Base-by-base conservation (phyloP, 2,329 filamentous ascomycete species). In the Ilyonectria mors-panacis region DNA sequence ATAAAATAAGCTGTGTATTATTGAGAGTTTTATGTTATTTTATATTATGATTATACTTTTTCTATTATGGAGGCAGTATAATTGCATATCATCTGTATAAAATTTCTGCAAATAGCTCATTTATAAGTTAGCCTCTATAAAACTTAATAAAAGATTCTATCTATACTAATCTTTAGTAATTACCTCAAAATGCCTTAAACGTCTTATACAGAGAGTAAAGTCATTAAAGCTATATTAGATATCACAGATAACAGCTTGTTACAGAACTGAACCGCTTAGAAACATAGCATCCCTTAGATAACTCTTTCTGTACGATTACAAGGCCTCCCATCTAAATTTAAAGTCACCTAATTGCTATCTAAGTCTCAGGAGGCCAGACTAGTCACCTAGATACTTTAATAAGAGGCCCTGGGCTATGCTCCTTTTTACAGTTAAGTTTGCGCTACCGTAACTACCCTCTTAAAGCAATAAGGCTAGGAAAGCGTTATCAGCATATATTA, bases 321-420 rank as follows among this genome's bases (percentile, higher is more conserved):
- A 37, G 60, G 65, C 23, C 47, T 21, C 15, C 47, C 37, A 21
- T 30, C 21, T 28, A 26, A 67, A n/a, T 63, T 28, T 48, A 48
- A n/a, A 26, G 26, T 26, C 26, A 26, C 26, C 26, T 6, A 26
- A 6, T 26, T 26, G 26, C 26, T 6, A 26, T 26, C 26, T 6
- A 26, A 26, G 26, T 26, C 26, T 26, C 26, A 26, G 26, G 26
- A 26, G 26, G 26, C 26, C 26, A 26, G 26, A 26, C 26, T 26
- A 26, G 26, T 26, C 26, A 26, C 26, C 26, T 26, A 6, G 26
- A 26, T 26, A 26, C 26, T 26, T 26, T 6, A 6, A 26, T 33
- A 63, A 19, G 55, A 63, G 42, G 28, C 64, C 26, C 19, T 63
- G 17, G 59, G 59, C 44, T 59, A 66, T 44, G 59, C 59, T 66